phyloP scores from a whole-genome alignment of 352 stramenopile species.

The Detonula confervacea region DNA sequence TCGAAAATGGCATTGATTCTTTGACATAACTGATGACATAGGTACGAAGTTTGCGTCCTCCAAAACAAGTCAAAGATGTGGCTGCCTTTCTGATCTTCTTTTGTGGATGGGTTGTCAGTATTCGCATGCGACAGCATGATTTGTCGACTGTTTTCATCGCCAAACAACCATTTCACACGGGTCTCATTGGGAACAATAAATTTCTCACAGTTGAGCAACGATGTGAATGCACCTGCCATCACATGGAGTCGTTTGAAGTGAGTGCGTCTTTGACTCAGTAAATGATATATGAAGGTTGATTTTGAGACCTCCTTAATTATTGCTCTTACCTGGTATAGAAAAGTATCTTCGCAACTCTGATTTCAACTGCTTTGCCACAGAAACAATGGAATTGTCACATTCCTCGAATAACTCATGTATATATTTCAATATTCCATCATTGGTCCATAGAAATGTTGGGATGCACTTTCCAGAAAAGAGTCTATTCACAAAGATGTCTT shows the following conservation, averaged over 20 bases:
- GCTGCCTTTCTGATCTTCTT: conserved; percentile 8
- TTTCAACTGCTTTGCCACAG: conserved; percentile 33
- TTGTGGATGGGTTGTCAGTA: not conserved
- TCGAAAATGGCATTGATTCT: conserved; percentile 33
- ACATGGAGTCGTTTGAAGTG: not conserved
- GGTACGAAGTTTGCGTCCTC: conserved; percentile 37
- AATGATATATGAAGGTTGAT: not conserved
- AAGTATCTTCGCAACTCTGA: conserved; percentile 38
- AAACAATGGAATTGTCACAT: conserved; percentile 51
- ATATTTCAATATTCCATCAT: conserved; percentile 38
- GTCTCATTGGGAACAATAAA: conserved; percentile 49
- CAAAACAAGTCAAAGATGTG: conserved; percentile 33
- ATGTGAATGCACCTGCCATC: conserved; percentile 45
- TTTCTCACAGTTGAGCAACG: conserved; percentile 34
- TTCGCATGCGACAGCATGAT: conserved; percentile 18
- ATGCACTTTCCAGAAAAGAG: conserved; percentile 38
- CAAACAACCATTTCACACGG: conserved; percentile 47
- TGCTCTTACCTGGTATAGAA: conserved; percentile 29
- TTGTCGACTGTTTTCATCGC: conserved; percentile 19
- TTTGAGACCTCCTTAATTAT: not conserved
- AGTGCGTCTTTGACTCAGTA: not conserved
- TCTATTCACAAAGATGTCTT: conserved; percentile 48
- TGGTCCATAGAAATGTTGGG: conserved; percentile 45
- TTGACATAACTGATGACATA: conserved; percentile 41
- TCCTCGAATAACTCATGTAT: conserved; percentile 36